A percentile compares a stretch with the other conserved stretches of the same genome.
Conservation (phyloP, 192 early-diverging fungal species). For the Entomortierella parvispora region DNA sequence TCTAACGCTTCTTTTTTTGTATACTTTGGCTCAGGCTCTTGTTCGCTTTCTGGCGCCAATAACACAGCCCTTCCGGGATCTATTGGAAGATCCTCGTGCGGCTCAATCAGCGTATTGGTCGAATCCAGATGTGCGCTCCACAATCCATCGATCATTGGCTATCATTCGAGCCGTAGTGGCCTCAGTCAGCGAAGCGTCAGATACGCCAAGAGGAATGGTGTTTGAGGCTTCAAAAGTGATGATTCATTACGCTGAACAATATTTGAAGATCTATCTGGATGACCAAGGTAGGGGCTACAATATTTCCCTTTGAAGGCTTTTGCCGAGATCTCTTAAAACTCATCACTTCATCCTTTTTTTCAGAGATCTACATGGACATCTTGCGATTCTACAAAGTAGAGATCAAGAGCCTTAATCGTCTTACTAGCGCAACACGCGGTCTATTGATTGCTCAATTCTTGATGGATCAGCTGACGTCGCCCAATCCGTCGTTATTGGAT, state of each 20-base stretch:
- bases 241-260: conserved; percentile 35
- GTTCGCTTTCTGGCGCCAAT: conserved; percentile 19
- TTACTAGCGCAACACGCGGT: conserved; percentile 21
- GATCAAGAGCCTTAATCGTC: conserved; percentile 23
- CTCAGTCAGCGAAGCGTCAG: conserved; percentile 28
- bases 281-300: conserved; percentile 25
- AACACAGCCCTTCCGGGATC: conserved; percentile 31
- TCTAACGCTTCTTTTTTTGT: no score
- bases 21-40: conserved; percentile 38
- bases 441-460: conserved; percentile 35
- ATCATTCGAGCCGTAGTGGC: conserved; percentile 13
- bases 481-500: conserved; percentile 13
- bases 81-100: conserved; percentile 27
- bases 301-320: not conserved
- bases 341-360: not conserved
- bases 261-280: conserved; percentile 37
- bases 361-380: conserved; percentile 36
- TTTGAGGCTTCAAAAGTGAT: conserved; percentile 30
- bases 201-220: conserved; percentile 14
- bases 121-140: conserved; percentile 10
- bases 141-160: conserved; percentile 21
- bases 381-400: conserved; percentile 23
- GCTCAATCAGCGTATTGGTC: conserved; percentile 4
- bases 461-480: conserved; percentile 23
- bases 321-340: not conserved